These are phyloP conservation scores for Xerocomus potaroensis DNA, from an alignment of 768 basidiomycete genomes.

Conservation along the genomic window DNA sequence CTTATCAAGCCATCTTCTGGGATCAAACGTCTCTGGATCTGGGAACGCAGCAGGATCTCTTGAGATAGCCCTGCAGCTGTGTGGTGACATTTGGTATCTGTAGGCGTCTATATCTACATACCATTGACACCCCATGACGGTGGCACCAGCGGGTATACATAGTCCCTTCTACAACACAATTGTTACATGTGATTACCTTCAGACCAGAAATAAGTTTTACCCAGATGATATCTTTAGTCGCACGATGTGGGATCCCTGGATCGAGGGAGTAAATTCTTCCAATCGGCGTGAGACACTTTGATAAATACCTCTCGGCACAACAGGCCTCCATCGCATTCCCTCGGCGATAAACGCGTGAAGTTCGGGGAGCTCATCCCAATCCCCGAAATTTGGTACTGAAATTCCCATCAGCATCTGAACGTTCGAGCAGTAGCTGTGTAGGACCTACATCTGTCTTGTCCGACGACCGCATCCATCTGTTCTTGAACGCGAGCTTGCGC, in stretches of 20 bases:
- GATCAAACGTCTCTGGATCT: conserved; percentile 12
- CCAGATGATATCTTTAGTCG: conserved; percentile 8
- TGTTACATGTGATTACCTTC: not conserved
- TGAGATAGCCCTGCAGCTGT: conserved; percentile 9
- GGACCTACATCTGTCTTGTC: conserved; percentile 26
- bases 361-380: conserved; percentile 28
- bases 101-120: not conserved
- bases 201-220: not conserved
- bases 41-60: conserved; percentile 11
- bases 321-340: conserved; percentile 33
- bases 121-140: conserved; percentile 13
- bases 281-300: not conserved
- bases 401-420: not conserved
- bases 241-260: conserved; percentile 4
- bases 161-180: conserved; percentile 4
- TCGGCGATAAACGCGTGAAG: conserved; percentile 35
- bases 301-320: conserved; percentile 25
- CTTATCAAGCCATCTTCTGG: conserved; percentile 2
- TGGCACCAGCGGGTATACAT: conserved; percentile 11
- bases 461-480: conserved; percentile 47
- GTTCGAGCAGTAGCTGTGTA: not conserved
- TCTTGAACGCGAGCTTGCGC: conserved; percentile 45
- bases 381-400: conserved; percentile 33
- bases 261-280: not conserved
- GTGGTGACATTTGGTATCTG: not conserved